phyloP scores from a whole-genome alignment of 331 rosid genomes.

The Quercus tomentella region DNA sequence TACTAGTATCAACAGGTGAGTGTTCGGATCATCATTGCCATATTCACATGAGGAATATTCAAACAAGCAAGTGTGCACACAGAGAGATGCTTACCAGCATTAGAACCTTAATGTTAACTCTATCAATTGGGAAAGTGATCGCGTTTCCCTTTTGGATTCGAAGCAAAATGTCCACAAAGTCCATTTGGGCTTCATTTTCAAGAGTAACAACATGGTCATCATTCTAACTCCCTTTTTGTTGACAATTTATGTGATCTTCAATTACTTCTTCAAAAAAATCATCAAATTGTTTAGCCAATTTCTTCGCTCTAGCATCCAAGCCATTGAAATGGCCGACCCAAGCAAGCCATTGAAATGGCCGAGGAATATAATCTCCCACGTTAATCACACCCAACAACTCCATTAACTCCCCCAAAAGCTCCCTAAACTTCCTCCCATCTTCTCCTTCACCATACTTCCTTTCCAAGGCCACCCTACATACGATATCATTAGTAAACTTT shows the following conservation, averaged over 20 bases:
- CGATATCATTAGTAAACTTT: too few species aligned
- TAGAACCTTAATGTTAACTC: conserved; percentile 20
- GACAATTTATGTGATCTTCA: conserved; percentile 11
- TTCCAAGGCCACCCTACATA: too few species aligned
- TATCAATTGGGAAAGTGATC: conserved; percentile 13
- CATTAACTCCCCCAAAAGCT: too few species aligned
- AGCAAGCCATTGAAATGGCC: too few species aligned
- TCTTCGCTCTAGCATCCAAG: too few species aligned
- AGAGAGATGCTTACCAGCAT: conserved; percentile 13
- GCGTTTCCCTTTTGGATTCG: background rate
- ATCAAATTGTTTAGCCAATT: background rate
- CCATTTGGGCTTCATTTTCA: background rate
- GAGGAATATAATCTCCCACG: too few species aligned
- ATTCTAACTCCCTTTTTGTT: background rate
- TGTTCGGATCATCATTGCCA: background rate
- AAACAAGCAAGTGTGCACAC: too few species aligned
- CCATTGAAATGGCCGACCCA: too few species aligned
- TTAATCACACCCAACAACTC: too few species aligned
- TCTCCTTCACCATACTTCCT: too few species aligned
- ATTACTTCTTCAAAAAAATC: conserved; percentile 4
- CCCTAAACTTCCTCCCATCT: too few species aligned
- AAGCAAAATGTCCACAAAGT: conserved; percentile 38
- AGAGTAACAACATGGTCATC: background rate
- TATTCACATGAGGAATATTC: background rate
- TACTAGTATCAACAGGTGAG: background rate